phyloP scores from a whole-genome alignment of 2,329 filamentous ascomycete genomes.

The Pestalotiopsis sp. region DNA sequence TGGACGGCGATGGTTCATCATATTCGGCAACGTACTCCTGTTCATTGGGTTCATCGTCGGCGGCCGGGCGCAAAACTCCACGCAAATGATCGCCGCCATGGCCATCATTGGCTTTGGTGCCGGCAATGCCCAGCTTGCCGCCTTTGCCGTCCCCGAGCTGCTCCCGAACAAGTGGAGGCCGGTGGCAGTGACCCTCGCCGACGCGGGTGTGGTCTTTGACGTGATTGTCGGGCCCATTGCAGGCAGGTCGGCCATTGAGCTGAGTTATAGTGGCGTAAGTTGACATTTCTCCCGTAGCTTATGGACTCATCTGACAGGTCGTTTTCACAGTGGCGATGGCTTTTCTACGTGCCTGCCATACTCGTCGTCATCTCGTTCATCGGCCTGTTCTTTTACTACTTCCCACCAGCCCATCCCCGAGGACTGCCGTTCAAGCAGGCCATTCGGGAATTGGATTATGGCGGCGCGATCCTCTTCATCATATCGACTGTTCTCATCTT shows the following conservation, averaged over 20 bases:
- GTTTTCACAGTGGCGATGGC: slow-evolving; percentile 39
- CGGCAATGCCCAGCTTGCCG: slow-evolving; percentile 44
- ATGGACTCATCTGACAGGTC: background rate
- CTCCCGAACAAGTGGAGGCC: slow-evolving; percentile 51
- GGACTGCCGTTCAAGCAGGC: slow-evolving; percentile 35
- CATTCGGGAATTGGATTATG: slow-evolving; percentile 39
- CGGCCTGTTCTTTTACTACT: slow-evolving; percentile 40
- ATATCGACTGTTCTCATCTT: slow-evolving; percentile 36
- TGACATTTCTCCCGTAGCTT: background rate
- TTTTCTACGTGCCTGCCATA: slow-evolving; percentile 46
- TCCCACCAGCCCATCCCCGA: slow-evolving; percentile 31
- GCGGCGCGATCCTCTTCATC: slow-evolving; percentile 39
- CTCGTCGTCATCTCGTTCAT: slow-evolving; percentile 43
- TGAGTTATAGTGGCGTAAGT: slow-evolving; percentile 24
- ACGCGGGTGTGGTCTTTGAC: slow-evolving; percentile 42
- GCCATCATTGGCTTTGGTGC: slow-evolving; percentile 45
- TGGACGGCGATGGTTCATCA: slow-evolving; percentile 47
- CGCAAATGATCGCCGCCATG: slow-evolving; percentile 38
- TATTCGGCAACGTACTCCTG: slow-evolving; percentile 41
- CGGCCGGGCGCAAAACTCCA: slow-evolving; percentile 39
- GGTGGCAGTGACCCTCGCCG: slow-evolving; percentile 43
- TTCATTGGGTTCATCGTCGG: slow-evolving; percentile 40
- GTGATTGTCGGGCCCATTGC: slow-evolving; percentile 48
- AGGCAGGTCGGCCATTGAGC: slow-evolving; percentile 40
- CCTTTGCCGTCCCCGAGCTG: slow-evolving; percentile 47